These are phyloP conservation scores for Astrephomene gubernaculifera DNA, from an alignment of 139 green algal genomes.

Conservation along the genomic window DNA sequence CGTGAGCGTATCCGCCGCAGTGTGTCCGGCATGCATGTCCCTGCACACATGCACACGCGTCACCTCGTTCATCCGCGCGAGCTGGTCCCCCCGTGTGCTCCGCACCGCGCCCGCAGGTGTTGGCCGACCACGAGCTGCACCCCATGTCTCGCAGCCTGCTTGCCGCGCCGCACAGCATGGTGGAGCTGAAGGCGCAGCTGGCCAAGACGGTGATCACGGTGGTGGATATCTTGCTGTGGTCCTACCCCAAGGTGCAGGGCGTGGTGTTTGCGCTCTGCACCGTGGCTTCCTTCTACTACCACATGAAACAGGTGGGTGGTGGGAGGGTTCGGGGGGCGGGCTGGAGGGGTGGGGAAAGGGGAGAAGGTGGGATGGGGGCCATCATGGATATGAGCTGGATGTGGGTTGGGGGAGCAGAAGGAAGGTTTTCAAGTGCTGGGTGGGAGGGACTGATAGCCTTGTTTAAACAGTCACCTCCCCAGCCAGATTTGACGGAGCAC, in stretches of 20 bases:
- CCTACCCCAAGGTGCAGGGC: constrained; percentile 46
- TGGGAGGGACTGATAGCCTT: too few relatives aligned
- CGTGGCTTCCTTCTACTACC: constrained; percentile 50
- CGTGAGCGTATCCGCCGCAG: too few relatives aligned
- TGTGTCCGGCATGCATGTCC: too few relatives aligned
- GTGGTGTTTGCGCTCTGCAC: constrained; percentile 41
- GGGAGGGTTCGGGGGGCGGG: not conserved
- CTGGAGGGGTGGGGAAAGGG: too few relatives aligned
- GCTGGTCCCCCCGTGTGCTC: not conserved
- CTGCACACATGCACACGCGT: too few relatives aligned
- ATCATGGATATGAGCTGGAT: too few relatives aligned
- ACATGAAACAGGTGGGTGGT: constrained; percentile 46
- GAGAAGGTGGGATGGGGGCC: too few relatives aligned
- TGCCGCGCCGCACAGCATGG: constrained; percentile 54
- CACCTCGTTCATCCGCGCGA: not conserved
- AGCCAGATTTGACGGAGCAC: too few relatives aligned
- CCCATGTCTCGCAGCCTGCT: constrained; percentile 57
- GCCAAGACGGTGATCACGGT: constrained; percentile 59
- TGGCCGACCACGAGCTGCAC: constrained; percentile 61
- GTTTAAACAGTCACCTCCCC: too few relatives aligned
- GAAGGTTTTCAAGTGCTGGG: not conserved
- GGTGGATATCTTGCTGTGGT: constrained; percentile 53
- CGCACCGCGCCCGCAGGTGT: constrained; percentile 32
- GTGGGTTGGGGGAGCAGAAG: too few relatives aligned
- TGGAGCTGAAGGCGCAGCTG: constrained; percentile 56